A percentile compares a stretch with the other conserved stretches of the same genome.
phyloP scores from a whole-genome alignment of 176 grass and related monocot genomes.

The Eleusine indica region DNA sequence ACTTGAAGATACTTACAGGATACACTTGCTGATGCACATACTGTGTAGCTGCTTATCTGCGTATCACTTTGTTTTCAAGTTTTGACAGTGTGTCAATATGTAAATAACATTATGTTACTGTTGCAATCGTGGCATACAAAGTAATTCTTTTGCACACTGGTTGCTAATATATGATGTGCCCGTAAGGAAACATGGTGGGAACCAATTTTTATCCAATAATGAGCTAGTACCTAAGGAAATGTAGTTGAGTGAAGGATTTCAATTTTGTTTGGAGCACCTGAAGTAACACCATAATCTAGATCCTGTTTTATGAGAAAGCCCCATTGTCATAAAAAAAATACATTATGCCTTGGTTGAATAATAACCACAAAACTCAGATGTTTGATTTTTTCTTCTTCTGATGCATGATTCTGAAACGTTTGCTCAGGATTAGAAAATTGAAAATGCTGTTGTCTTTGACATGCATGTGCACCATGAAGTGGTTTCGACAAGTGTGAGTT shows the following conservation, averaged over 20 bases:
- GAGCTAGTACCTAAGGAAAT: background rate
- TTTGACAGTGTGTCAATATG: background rate
- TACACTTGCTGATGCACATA: background rate
- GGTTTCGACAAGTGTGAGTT: background rate
- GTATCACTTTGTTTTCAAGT: background rate
- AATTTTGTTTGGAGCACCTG: background rate
- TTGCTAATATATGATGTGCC: background rate
- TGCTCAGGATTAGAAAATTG: background rate
- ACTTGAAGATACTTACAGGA: conserved; percentile 3
- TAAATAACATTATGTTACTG: background rate
- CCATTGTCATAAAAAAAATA: too few species aligned
- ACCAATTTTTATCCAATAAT: background rate
- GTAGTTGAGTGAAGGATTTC: background rate
- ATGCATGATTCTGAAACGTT: background rate
- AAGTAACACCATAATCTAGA: background rate
- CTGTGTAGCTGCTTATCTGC: background rate
- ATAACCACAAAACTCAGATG: background rate
- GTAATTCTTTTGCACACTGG: background rate
- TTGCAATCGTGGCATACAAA: background rate
- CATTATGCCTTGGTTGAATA: background rate
- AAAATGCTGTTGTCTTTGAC: background rate
- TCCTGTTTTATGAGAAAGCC: background rate
- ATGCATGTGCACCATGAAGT: background rate
- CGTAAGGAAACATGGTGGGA: background rate
- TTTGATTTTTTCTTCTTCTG: too few species aligned